Base-by-base conservation (phyloP, 345 rosid species). In the Orychophragmus violaceus region DNA sequence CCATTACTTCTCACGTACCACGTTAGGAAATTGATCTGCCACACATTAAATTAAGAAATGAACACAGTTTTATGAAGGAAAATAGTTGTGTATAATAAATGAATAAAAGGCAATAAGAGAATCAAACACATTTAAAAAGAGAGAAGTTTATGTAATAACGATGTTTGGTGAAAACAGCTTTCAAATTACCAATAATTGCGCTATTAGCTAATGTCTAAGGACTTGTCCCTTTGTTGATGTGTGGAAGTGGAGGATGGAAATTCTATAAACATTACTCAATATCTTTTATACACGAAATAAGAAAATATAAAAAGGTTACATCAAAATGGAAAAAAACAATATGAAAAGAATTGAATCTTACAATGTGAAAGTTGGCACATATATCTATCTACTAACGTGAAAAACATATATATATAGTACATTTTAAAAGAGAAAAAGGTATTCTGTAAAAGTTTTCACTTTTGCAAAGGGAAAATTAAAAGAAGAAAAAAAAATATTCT, bases 151-250 rank as follows among this genome's bases (percentile, higher is more conserved):
- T 45, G 53, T 14, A 28, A 44, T 61, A 10, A 62, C 67, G 54
- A 28, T 62, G 67, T 62, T 62, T 29, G 67, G 25, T 62, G 42
- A 62, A 45, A 30, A 62, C 42, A 62, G 54, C 66, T 45, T 62
- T 51, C n/a, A 17, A 25, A 32, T 57, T 54, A 68, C 8, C 52
- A 56, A 14, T 67, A 19, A 33, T 57, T 12, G 48, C 42, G 48
- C 17, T 37, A 5, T 37, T 37, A 37, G 42, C 25, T 42, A 56
- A 48, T n/a, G 23, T 59, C 6, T 59, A 59, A 36, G 24, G 23
- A 50, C 8, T 41, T 62, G 74, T 45, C 41, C 66, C 56, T 25
- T 32, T 42, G 23, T 17, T 42, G 37, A 53, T 62, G 23, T 70
- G 63, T 62, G 37, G 44, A 22, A 53, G 22, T 44, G 49, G 49